Base-by-base conservation (phyloP, 129 eudicot genomes). In the Calendula officinalis region DNA sequence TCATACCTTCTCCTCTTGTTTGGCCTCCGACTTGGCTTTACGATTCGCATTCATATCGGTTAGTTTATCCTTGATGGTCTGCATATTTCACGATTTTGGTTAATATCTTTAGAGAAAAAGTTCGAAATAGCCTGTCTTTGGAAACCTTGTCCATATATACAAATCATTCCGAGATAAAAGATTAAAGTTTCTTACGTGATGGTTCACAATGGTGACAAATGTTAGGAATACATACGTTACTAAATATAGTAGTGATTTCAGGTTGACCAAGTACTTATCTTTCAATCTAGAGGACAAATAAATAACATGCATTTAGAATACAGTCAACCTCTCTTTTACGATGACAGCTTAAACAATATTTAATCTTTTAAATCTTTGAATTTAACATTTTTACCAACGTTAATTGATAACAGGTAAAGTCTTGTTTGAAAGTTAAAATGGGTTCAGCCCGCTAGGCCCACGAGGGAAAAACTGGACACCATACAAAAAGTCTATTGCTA, bases 61-160 rank as follows among this genome's bases (percentile, higher is more conserved):
- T 70, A 80, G 44, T 62, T 88, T 88, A 6, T 88, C 96, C 77
- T 88, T 82, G 61, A 88, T 80, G 39, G 89, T 69, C 80, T 88
- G 96, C 96, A 88, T 87, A 12, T 67, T 78, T 68, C 60, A 17
- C 1, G 44, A 45, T 46, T 67, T 66, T 15, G 12, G 37, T 30
- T 43, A n/a, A n/a, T n/a, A n/a, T 37, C 38, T 55, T 48, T 22
- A 71, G 67, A 5, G 41, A 62, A 17, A 41, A 62, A 10, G 4
- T 42, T 62, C 0, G 9, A 22, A 36, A 16, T 58, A 35, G 40
- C 7, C 7, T 22, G 17, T 3, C 7, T 53, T 30, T 8, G 10
- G 55, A 62, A 41, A 37, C 15, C 5, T 9, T 7, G 50, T 45
- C 15, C 9, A 72, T 72, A 34, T 72, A 72, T 72, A 63, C 33